Conservation (phyloP, 805 yeast species). For the Barnettozyma populi region DNA sequence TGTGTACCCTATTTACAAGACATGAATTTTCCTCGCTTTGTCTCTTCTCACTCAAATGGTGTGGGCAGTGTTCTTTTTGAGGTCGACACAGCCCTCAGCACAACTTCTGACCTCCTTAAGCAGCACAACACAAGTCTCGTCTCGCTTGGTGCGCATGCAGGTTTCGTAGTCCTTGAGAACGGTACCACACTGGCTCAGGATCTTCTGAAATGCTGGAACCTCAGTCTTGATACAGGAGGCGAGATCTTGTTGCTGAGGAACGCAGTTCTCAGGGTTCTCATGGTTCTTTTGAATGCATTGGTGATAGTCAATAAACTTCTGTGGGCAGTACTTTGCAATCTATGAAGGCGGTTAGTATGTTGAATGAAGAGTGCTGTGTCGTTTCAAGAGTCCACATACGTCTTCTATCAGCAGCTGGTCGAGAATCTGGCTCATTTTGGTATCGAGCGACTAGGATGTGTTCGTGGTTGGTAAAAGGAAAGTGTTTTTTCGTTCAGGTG, state of each 20-base stretch:
- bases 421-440: slow-evolving; percentile 27
- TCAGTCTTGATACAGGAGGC: slow-evolving; percentile 54
- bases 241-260: slow-evolving; percentile 48
- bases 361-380: background rate
- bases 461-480: slow-evolving; percentile 5
- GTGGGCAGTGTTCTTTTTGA: slow-evolving; percentile 19
- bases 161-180: slow-evolving; percentile 58
- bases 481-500: background rate
- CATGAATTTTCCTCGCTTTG: background rate
- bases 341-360: slow-evolving; percentile 8
- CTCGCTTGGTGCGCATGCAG: slow-evolving; percentile 49
- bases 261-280: slow-evolving; percentile 47
- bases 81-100: slow-evolving; percentile 38
- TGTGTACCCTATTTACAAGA: too few species aligned
- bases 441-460: background rate
- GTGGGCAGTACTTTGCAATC: slow-evolving; percentile 73
- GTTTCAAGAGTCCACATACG: slow-evolving; percentile 28
- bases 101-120: slow-evolving; percentile 59
- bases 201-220: slow-evolving; percentile 69
- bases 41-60: background rate
- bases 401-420: slow-evolving; percentile 78
- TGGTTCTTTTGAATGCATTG: slow-evolving; percentile 60
- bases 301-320: slow-evolving; percentile 65
- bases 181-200: slow-evolving; percentile 55
- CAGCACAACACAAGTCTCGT: slow-evolving; percentile 45